Evolutionary conservation across 2,329 filamentous ascomycete species (phyloP).

Genomic region (Neonectria faginata): DNA sequence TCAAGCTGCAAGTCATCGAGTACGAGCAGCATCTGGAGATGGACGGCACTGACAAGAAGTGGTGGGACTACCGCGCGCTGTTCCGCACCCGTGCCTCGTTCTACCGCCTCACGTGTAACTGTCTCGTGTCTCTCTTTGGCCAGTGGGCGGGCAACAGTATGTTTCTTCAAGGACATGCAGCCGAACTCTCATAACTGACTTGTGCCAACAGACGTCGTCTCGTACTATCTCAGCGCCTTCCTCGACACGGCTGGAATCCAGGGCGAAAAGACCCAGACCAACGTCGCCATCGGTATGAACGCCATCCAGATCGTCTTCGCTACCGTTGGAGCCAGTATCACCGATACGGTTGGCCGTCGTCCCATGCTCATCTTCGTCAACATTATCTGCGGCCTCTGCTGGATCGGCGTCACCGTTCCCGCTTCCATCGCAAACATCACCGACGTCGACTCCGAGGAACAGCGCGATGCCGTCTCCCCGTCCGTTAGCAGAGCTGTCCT

Average conservation of each 20-base stretch:
- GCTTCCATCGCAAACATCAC: conserved; percentile 52
- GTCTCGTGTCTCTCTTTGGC: conserved; percentile 57
- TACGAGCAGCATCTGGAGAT: conserved; percentile 58
- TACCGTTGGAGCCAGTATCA: conserved; percentile 59
- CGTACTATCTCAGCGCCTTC: conserved; percentile 63
- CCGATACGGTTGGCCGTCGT: conserved; percentile 63
- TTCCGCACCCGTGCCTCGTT: conserved; percentile 53
- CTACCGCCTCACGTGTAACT: conserved; percentile 60
- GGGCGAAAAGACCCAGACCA: conserved; percentile 53
- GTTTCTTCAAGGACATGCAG: background rate
- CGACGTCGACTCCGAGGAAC: conserved; percentile 42
- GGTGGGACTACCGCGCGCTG: conserved; percentile 61
- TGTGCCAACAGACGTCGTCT: conserved; percentile 47
- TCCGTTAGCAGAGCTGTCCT: conserved; percentile 58
- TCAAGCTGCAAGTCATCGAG: conserved; percentile 55
- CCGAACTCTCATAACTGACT: conserved; percentile 2
- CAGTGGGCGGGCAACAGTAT: conserved; percentile 58
- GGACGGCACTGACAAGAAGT: conserved; percentile 60
- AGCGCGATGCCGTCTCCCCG: conserved; percentile 43
- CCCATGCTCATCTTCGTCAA: conserved; percentile 62
- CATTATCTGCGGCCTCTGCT: conserved; percentile 59
- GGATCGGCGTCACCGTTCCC: conserved; percentile 61
- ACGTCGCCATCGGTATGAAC: conserved; percentile 62
- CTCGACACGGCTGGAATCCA: conserved; percentile 63
- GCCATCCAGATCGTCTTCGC: conserved; percentile 62